Evolutionary conservation across 306 rosid genomes (phyloP), one percentile per base, ranked within the genome.

Genomic region (Bauhinia variegata): DNA sequence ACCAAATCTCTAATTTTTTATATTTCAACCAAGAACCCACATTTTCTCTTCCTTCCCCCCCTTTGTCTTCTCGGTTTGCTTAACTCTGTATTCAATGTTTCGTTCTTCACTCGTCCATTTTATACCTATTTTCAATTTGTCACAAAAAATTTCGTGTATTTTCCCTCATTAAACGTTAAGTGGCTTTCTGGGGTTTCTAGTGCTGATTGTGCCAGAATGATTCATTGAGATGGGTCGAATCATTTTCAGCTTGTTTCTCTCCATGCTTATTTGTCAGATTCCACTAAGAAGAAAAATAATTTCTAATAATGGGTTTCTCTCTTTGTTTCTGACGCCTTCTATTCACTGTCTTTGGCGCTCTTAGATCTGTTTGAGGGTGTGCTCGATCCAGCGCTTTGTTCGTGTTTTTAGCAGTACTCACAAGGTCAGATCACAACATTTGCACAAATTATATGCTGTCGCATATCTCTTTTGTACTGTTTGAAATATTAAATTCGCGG

Each of bases 391-490:
- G 53, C 32, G 39, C 58, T 70, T 63, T 34, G 41, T 71, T 62
- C 68, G 42, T 71, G 54, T 52, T 2, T 73, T 10, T 7, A 37
- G 44, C 75, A 41, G 36, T 61, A 34, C 48, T 50, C 59, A 32
- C 43, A 55, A 70, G 80, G 75, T 82, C 67, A 82, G 86, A 78
- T 82, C 83, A 74, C 36, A 48, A 54, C 47, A 16, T 67, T 69
- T 18, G 46, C 17, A 31, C 60, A 13, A 63, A 16, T 57, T 50
- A 5, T 54, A 60, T n/a, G 19, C 11, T 18, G 9, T 53, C 50
- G 56, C 55, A 63, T 42, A 17, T 15, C 41, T 51, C 67, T 51
- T 49, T 33, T 11, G 49, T 32, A 42, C 65, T 11, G 77, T 68
- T 17, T 47, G 37, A 53, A 63, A 58, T 58, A 5, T 31, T 17